A percentile compares a stretch with the other conserved stretches of the same genome.
Conservation (phyloP, 2,329 filamentous ascomycete genomes). For the Aspergillus sp. region DNA sequence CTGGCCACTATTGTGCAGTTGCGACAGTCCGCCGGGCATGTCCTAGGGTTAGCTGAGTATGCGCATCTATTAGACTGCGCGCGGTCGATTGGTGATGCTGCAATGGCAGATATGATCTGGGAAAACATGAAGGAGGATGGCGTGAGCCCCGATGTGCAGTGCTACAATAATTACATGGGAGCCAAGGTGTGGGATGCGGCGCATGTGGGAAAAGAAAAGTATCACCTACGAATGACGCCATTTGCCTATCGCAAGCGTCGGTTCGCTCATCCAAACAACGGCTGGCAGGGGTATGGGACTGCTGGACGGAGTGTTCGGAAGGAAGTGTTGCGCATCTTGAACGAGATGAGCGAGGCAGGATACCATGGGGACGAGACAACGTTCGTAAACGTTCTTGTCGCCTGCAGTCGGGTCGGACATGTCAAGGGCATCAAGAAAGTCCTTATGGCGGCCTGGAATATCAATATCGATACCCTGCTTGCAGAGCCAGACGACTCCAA, state of each 20-base stretch:
- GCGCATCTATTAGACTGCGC: constrained; percentile 47
- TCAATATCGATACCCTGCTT: constrained; percentile 41
- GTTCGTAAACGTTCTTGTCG: constrained; percentile 47
- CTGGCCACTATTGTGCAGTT: constrained; percentile 31
- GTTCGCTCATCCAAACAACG: constrained; percentile 6
- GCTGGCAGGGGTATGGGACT: constrained; percentile 26
- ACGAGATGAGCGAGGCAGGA: constrained; percentile 40
- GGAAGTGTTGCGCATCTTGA: constrained; percentile 36
- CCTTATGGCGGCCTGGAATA: constrained; percentile 47
- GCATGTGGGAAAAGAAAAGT: constrained; percentile 33
- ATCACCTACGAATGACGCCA: constrained; percentile 30
- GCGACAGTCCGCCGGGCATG: constrained; percentile 28
- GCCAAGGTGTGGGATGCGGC: constrained; percentile 41
- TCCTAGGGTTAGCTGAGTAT: constrained; percentile 42
- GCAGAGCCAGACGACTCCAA: constrained; percentile 23
- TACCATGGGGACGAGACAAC: constrained; percentile 44
- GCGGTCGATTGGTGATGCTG: constrained; percentile 38
- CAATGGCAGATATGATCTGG: constrained; percentile 43
- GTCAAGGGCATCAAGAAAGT: constrained; percentile 39
- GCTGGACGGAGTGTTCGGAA: constrained; percentile 25
- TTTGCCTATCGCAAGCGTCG: constrained; percentile 24
- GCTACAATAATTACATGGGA: constrained; percentile 50
- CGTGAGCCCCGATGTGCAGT: constrained; percentile 39
- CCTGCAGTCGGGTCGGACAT: constrained; percentile 47
- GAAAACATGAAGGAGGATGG: constrained; percentile 31